Conservation (phyloP, 495 filamentous ascomycete species). For the Aspergillus egyptiacus region DNA sequence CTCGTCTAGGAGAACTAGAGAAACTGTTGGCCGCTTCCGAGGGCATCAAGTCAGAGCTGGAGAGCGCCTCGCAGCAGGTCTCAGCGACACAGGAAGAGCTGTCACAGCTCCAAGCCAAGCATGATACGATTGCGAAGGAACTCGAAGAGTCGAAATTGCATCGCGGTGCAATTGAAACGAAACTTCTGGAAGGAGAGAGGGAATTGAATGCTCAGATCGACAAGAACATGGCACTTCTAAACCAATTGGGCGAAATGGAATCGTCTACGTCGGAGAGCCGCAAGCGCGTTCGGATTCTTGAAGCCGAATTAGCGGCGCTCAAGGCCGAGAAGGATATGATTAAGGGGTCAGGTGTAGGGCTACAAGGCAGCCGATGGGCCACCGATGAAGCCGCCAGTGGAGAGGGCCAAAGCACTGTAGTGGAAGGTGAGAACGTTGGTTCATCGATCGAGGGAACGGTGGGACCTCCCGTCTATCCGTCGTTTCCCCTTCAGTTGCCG, state of each 20-base stretch:
- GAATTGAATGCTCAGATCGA: conserved; percentile 42
- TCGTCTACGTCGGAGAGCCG: conserved; percentile 33
- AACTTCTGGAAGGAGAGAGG: conserved; percentile 32
- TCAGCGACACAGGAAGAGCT: conserved; percentile 33
- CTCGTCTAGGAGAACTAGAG: conserved; percentile 33
- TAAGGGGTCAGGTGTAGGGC: conserved; percentile 24
- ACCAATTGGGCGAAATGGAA: conserved; percentile 40
- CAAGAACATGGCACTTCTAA: conserved; percentile 45
- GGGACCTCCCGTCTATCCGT: conserved; percentile 40
- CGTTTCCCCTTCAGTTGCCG: conserved; percentile 12
- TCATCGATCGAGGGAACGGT: conserved; percentile 52
- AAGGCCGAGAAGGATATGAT: conserved; percentile 25
- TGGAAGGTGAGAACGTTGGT: conserved; percentile 51
- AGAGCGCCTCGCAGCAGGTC: conserved; percentile 30
- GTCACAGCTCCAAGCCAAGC: conserved; percentile 28
- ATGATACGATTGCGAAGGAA: conserved; percentile 25
- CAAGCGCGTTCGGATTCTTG: conserved; percentile 41
- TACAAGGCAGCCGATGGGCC: conserved; percentile 42
- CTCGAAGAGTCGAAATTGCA: conserved; percentile 29
- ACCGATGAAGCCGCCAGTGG: conserved; percentile 26
- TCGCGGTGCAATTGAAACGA: conserved; percentile 33
- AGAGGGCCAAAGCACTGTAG: conserved; percentile 34
- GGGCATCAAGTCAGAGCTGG: conserved; percentile 31
- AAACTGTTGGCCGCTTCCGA: conserved; percentile 27
- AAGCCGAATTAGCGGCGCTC: conserved; percentile 39